phyloP scores from a whole-genome alignment of 2,329 filamentous ascomycete genomes.

The Aspergillus melleus region DNA sequence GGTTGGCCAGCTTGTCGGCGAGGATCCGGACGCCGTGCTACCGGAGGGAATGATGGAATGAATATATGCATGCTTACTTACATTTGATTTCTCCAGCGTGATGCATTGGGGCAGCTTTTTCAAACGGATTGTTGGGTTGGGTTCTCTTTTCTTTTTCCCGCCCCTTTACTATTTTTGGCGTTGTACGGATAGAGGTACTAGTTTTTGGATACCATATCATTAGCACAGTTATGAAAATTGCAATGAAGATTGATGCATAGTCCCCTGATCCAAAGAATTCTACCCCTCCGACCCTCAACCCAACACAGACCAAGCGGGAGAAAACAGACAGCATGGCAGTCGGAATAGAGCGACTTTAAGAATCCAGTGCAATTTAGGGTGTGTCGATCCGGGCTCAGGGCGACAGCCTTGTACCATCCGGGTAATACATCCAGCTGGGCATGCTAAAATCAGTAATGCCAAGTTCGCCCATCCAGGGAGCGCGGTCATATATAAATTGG shows the following conservation, averaged over 20 bases:
- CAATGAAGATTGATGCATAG: not conserved
- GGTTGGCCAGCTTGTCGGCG: conserved; percentile 65
- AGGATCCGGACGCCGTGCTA: conserved; percentile 56
- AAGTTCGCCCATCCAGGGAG: not conserved
- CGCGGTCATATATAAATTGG: conserved; percentile 5
- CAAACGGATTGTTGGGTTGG: not conserved
- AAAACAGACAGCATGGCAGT: not conserved
- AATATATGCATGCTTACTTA: conserved; percentile 9
- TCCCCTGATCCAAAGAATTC: not conserved
- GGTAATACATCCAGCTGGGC: not conserved
- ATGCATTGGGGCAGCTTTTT: conserved; percentile 16
- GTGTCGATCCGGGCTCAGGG: not conserved
- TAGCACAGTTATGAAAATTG: not conserved
- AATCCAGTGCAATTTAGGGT: not conserved
- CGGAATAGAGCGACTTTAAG: not conserved
- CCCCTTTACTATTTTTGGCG: not conserved
- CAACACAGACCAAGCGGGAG: not conserved
- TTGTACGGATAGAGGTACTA: not conserved
- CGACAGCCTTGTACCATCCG: not conserved
- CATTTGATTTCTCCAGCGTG: conserved; percentile 14
- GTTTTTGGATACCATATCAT: not conserved
- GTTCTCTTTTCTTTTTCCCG: conserved; percentile 1
- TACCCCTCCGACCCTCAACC: not conserved
- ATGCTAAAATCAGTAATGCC: conserved; percentile 1
- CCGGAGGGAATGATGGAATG: conserved; percentile 34